Evolutionary conservation across 2,329 filamentous ascomycete species (phyloP).

Genomic region (Fusarium sp.): DNA sequence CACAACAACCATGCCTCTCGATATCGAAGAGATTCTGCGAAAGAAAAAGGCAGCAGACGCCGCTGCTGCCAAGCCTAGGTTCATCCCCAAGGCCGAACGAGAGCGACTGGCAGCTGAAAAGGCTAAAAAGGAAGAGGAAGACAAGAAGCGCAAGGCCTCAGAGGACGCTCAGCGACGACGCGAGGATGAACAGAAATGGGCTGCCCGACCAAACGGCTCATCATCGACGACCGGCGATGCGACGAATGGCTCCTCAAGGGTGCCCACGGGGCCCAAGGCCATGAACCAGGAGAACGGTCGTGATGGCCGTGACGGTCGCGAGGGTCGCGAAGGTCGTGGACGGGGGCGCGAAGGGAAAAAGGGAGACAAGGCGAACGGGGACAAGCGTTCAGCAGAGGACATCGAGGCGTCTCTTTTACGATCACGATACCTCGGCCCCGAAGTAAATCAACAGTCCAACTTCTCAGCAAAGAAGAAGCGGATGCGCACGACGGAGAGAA

Average conservation of each 20-base stretch:
- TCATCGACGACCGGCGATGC: slow-evolving; percentile 39
- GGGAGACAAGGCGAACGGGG: slow-evolving; percentile 48
- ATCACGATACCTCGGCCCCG: slow-evolving; percentile 88
- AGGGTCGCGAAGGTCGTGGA: slow-evolving; percentile 43
- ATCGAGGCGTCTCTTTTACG: slow-evolving; percentile 77
- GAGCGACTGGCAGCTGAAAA: slow-evolving; percentile 83
- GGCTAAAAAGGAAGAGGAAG: slow-evolving; percentile 71
- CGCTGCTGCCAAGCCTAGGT: slow-evolving; percentile 85
- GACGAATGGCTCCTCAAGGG: slow-evolving; percentile 38
- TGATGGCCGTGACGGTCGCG: slow-evolving; percentile 39
- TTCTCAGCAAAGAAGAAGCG: slow-evolving; percentile 98
- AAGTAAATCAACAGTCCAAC: slow-evolving; percentile 79
- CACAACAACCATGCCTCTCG: slow-evolving; percentile 58
- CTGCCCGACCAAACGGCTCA: slow-evolving; percentile 42
- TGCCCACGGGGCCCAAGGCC: slow-evolving; percentile 77
- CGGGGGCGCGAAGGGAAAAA: slow-evolving; percentile 44
- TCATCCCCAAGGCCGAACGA: slow-evolving; percentile 81
- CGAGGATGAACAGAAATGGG: slow-evolving; percentile 64
- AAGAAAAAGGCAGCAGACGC: slow-evolving; percentile 88
- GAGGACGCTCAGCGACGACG: slow-evolving; percentile 73
- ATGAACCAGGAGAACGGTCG: slow-evolving; percentile 59
- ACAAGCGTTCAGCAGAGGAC: slow-evolving; percentile 61
- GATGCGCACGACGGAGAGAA: slow-evolving; percentile 89
- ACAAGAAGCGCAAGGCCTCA: slow-evolving; percentile 58
- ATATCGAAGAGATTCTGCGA: slow-evolving; percentile 83